Percentiles rank a stretch among this genome's conserved stretches.
Conservation (phyloP, 2,329 filamentous ascomycete species). For the Colletotrichum sp. region DNA sequence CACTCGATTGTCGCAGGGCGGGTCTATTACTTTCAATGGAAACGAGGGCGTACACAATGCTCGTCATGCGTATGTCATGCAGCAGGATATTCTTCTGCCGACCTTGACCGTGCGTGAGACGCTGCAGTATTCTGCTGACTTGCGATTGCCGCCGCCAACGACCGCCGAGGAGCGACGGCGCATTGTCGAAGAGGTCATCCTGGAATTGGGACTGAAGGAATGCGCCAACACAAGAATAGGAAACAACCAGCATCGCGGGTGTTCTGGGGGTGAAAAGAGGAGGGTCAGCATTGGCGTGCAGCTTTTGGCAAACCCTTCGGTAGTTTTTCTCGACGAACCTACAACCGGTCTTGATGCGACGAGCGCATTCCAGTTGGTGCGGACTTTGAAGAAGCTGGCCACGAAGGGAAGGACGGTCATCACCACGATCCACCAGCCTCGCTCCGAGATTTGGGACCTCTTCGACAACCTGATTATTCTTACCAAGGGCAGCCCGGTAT, state of each 20-base stretch:
- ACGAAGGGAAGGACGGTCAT: constrained; percentile 73
- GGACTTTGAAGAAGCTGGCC: constrained; percentile 72
- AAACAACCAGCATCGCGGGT: constrained; percentile 73
- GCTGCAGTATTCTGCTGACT: constrained; percentile 72
- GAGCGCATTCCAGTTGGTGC: constrained; percentile 75
- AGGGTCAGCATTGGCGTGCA: constrained; percentile 80
- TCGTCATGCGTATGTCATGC: constrained; percentile 74
- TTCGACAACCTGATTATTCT: constrained; percentile 77
- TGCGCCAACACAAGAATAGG: constrained; percentile 79
- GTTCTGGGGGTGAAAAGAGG: constrained; percentile 80
- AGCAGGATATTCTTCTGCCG: constrained; percentile 76
- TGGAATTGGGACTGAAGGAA: constrained; percentile 77
- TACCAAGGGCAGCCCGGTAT: constrained; percentile 71
- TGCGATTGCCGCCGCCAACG: constrained; percentile 70
- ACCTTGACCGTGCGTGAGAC: constrained; percentile 80
- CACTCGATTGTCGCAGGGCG: constrained; percentile 54
- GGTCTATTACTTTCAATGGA: constrained; percentile 67
- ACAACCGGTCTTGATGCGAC: constrained; percentile 81
- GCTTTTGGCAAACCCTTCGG: constrained; percentile 77
- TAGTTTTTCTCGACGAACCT: constrained; percentile 80
- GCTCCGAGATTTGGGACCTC: constrained; percentile 80
- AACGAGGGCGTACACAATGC: constrained; percentile 56
- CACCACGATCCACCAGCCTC: constrained; percentile 77
- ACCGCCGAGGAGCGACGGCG: constrained; percentile 61
- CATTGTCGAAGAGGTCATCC: constrained; percentile 78